A percentile compares a stretch with the other conserved stretches of the same genome.
Conservation (phyloP, 2,329 filamentous ascomycete species). For the Fonsecaea nubica region DNA sequence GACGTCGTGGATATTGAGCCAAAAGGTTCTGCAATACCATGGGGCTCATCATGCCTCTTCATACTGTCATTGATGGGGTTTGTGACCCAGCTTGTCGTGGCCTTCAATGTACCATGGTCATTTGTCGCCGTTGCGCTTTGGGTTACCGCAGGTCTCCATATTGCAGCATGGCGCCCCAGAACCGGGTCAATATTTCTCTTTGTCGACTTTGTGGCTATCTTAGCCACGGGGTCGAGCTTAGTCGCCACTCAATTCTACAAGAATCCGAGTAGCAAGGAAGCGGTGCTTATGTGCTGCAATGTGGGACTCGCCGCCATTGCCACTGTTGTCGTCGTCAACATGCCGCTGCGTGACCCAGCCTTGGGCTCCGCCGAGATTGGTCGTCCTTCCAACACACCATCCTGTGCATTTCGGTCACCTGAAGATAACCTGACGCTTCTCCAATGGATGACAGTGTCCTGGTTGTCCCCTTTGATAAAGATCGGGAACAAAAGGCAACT, state of each 20-base stretch:
- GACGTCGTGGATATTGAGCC: slow-evolving; percentile 5
- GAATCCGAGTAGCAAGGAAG: slow-evolving; percentile 4
- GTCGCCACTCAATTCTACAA: slow-evolving; percentile 23
- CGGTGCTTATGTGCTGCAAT: slow-evolving; percentile 19
- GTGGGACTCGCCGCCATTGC: slow-evolving; percentile 42
- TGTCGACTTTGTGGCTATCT: slow-evolving; percentile 18
- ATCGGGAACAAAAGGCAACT: slow-evolving; percentile 70
- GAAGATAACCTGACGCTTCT: slow-evolving; percentile 81
- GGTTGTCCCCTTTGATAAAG: slow-evolving; percentile 77
- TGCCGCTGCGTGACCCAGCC: slow-evolving; percentile 71
- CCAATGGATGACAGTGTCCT: slow-evolving; percentile 84
- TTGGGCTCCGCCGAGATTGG: slow-evolving; percentile 65
- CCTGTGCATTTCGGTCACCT: slow-evolving; percentile 68
- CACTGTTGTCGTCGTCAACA: slow-evolving; percentile 64
- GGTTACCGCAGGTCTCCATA: slow-evolving; percentile 21
- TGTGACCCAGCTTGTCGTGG: slow-evolving; percentile 29
- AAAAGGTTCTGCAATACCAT: slow-evolving; percentile 20
- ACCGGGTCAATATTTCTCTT: slow-evolving; percentile 31
- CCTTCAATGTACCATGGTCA: slow-evolving; percentile 22
- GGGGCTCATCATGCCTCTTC: slow-evolving; percentile 23
- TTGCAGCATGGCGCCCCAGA: slow-evolving; percentile 27
- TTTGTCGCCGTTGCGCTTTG: slow-evolving; percentile 23
- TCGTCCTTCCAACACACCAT: slow-evolving; percentile 62
- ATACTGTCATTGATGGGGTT: slow-evolving; percentile 28
- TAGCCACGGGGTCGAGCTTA: slow-evolving; percentile 14